These are phyloP conservation scores for Rosellinia necatrix DNA, from an alignment of 2,329 filamentous ascomycete species.

Conservation along the genomic window DNA sequence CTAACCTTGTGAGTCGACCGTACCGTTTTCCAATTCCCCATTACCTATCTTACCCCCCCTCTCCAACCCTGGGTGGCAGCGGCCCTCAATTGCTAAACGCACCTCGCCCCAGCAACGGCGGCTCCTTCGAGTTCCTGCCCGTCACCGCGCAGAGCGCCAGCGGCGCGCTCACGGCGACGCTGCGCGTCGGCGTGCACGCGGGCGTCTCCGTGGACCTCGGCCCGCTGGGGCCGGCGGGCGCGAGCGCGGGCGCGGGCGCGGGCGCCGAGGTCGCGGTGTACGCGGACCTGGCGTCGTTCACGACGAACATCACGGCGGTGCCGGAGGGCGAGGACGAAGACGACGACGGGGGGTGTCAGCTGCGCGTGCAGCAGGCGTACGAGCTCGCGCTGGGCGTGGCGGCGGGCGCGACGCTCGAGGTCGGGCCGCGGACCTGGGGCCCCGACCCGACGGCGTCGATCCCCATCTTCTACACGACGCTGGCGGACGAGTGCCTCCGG, in stretches of 20 bases:
- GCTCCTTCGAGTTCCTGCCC: constrained; percentile 60
- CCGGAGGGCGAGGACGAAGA: constrained; percentile 38
- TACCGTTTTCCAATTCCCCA: too few relatives aligned
- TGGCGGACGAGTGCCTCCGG: constrained; percentile 49
- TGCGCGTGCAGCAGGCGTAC: constrained; percentile 55
- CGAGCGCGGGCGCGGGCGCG: too few relatives aligned
- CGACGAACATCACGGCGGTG: constrained; percentile 53
- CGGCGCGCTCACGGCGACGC: constrained; percentile 50
- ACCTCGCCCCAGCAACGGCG: constrained; percentile 51
- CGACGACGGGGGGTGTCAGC: constrained; percentile 46
- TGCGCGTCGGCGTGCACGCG: constrained; percentile 53
- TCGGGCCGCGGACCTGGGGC: constrained; percentile 54
- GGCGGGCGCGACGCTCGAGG: constrained; percentile 56
- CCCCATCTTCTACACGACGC: constrained; percentile 58
- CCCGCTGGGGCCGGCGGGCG: too few relatives aligned
- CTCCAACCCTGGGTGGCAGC: too few relatives aligned
- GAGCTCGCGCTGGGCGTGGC: constrained; percentile 57
- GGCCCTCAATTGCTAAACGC: too few relatives aligned
- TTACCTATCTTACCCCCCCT: too few relatives aligned
- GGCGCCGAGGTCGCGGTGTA: constrained; percentile 56
- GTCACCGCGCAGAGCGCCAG: constrained; percentile 52
- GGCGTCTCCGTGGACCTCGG: constrained; percentile 44
- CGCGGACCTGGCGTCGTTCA: constrained; percentile 58
- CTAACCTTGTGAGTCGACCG: constrained; percentile 56
- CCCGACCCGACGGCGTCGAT: constrained; percentile 51